phyloP scores from a whole-genome alignment of 371 early-diverging fungal species.

The Massospora cicadina region DNA sequence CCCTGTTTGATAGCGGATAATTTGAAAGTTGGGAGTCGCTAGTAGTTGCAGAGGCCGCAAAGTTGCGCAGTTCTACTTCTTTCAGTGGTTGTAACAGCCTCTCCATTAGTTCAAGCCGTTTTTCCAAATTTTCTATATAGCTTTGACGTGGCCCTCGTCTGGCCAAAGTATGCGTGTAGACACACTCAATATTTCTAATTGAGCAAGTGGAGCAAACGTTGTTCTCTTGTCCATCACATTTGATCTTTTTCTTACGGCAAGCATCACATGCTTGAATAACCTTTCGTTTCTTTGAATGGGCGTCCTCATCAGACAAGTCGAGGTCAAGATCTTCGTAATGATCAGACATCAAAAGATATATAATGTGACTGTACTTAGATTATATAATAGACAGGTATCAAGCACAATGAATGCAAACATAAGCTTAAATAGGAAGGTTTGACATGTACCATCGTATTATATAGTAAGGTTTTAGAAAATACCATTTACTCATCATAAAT shows the following conservation, averaged over 20 bases:
- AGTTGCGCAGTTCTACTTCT: conserved; percentile 12
- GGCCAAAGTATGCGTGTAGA: conserved; percentile 43
- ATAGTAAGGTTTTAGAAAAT: too few relatives aligned
- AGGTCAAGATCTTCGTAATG: not conserved
- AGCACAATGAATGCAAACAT: too few relatives aligned
- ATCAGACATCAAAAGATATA: too few relatives aligned
- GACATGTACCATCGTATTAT: too few relatives aligned
- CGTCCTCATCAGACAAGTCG: not conserved
- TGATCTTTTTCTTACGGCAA: conserved; percentile 57
- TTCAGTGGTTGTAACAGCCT: conserved; percentile 20
- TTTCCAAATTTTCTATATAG: conserved; percentile 54
- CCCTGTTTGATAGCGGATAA: not conserved
- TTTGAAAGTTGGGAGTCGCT: not conserved
- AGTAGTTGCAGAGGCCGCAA: not conserved
- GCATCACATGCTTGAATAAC: conserved; percentile 54
- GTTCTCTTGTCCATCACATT: conserved; percentile 32
- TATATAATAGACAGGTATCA: too few relatives aligned
- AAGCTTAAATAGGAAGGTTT: too few relatives aligned
- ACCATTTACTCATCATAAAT: too few relatives aligned
- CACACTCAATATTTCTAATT: conserved; percentile 37
- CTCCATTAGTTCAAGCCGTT: conserved; percentile 40
- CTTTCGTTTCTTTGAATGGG: conserved; percentile 2
- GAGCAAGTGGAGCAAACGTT: conserved; percentile 66
- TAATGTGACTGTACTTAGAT: too few relatives aligned
- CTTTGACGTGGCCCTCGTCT: conserved; percentile 67